Percentiles rank a stretch among this genome's conserved stretches.
Conservation (phyloP, 805 yeast genomes). For the Candida insectalens region DNA sequence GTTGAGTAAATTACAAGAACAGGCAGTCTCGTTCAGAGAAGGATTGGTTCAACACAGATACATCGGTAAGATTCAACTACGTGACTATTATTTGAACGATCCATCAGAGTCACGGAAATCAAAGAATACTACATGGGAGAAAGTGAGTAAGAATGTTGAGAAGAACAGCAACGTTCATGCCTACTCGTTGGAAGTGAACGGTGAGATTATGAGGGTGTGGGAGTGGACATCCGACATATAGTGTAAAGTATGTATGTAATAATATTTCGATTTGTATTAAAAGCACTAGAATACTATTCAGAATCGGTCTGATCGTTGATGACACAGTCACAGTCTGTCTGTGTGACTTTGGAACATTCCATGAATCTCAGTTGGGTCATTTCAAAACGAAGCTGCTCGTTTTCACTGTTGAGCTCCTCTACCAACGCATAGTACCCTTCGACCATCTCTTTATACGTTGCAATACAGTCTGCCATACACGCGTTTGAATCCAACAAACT, state of each 20-base stretch:
- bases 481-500: too few species aligned
- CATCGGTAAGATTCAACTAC: conserved; percentile 61
- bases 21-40: conserved; percentile 27
- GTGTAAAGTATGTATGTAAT: conserved; percentile 1
- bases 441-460: too few species aligned
- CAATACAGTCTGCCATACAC: too few species aligned
- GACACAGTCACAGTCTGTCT: too few species aligned
- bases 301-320: too few species aligned
- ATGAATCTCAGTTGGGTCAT: too few species aligned
- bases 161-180: conserved; percentile 55
- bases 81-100: conserved; percentile 51
- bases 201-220: conserved; percentile 83
- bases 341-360: too few species aligned
- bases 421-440: too few species aligned
- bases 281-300: too few species aligned
- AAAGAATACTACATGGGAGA: conserved; percentile 48
- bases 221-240: conserved; percentile 58
- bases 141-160: conserved; percentile 48
- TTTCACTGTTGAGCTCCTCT: too few species aligned
- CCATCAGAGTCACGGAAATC: conserved; percentile 22
- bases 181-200: conserved; percentile 62
- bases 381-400: too few species aligned
- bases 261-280: too few species aligned
- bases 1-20: conserved; percentile 38
- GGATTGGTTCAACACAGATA: conserved; percentile 31